Percentiles rank a stretch among this genome's conserved stretches.
Evolutionary conservation across 441 rosid genomes (phyloP).

Genomic region (Adansonia gregorii): DNA sequence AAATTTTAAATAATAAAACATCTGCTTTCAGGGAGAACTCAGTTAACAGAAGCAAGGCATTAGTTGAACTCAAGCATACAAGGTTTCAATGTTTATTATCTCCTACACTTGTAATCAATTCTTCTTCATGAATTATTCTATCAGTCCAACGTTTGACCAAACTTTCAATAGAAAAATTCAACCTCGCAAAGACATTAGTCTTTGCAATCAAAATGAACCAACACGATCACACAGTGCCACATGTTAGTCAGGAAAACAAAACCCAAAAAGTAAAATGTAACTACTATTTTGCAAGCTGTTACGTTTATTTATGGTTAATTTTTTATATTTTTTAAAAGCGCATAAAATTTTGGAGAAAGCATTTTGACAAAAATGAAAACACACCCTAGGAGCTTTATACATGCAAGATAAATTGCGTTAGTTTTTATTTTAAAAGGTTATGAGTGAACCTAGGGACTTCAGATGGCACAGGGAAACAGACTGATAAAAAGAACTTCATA

Average conservation of each 20-base stretch:
- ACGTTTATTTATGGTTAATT: background rate
- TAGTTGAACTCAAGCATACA: slow-evolving; percentile 8
- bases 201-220: background rate
- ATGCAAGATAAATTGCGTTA: background rate
- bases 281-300: background rate
- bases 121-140: background rate
- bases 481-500: background rate
- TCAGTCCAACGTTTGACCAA: slow-evolving; percentile 7
- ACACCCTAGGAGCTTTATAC: background rate
- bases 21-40: background rate
- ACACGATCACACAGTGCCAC: background rate
- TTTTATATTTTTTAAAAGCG: background rate
- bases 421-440: background rate
- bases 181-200: background rate
- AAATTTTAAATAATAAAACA: slow-evolving; percentile 15
- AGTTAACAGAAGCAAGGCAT: background rate
- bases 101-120: background rate
- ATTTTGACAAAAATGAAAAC: background rate
- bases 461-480: background rate
- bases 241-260: slow-evolving; percentile 12
- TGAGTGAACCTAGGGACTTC: background rate
- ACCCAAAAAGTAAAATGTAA: background rate
- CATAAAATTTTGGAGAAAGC: background rate
- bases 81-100: slow-evolving; percentile 14
- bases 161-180: slow-evolving; percentile 7